Evolutionary conservation across 768 basidiomycete genomes (phyloP), one percentile per base, ranked within the genome.

Genomic region (Suillus luteus): DNA sequence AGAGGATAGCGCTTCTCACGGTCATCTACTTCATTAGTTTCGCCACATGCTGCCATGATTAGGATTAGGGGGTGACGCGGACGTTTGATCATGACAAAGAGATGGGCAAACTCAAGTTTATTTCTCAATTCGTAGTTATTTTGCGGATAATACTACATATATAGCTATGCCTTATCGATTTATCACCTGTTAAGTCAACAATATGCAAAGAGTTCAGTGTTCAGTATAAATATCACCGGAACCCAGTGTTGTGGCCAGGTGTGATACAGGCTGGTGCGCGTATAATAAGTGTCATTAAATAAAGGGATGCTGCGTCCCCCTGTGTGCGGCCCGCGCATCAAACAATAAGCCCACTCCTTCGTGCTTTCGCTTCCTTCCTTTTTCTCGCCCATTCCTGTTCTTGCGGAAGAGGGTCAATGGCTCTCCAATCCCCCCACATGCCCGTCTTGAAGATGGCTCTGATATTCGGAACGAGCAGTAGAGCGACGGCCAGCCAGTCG

Each of bases 401-500:
- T 38, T 48, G 33, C 3, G 51, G 49, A 33, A 37, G 40, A 54
- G 66, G 59, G 46, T 62, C 62, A 19, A 40, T 48, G 12, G 65
- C 59, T 35, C 62, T 65, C 65, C 62, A 67, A n/a, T 67, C 67
- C 10, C 71, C 76, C 54, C 65, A 68, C 44, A 64, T 51, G n/a
- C 73, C 75, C 11, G 71, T 73, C 37, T 67, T 64, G 58, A 73
- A 75, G n/a, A 73, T 67, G 14, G 70, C 63, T 31, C 68, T 67
- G 14, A 77, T 67, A 59, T 80, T 79, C 40, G 71, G 60, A 49
- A 66, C 65, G 40, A 80, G 69, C 22, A 81, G 60, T 22, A 76
- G 58, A 10, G 66, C 61, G 48, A 65, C 72, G 9, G 74, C 70
- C 27, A 80, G 43, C 79, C 80, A 82, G 64, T 82, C 82, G 2